Percentiles rank a stretch among this genome's conserved stretches.
These are phyloP conservation scores for Wallacemonas rigidus DNA, from an alignment of 208 protist genomes.

Conservation along the genomic window DNA sequence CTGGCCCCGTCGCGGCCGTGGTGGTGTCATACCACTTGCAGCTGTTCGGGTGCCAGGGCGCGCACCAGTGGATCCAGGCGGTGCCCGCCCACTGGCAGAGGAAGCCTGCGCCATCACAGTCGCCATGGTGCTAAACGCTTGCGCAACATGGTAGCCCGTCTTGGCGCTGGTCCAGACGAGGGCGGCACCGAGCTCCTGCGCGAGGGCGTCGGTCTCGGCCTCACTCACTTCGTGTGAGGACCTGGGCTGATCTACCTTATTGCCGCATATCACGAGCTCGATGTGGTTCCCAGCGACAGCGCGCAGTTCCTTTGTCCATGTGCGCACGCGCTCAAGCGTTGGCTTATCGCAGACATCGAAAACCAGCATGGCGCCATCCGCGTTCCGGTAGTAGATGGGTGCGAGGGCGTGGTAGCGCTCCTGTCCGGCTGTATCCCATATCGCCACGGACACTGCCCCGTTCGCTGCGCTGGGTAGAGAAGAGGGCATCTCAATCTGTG, in stretches of 20 bases:
- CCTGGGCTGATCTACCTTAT: conserved; percentile 91
- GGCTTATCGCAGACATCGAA: conserved; percentile 96
- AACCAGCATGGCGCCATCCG: conserved; percentile 90
- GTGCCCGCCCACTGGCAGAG: not conserved
- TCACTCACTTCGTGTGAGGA: conserved; percentile 71
- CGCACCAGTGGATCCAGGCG: not conserved
- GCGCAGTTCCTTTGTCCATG: conserved; percentile 95
- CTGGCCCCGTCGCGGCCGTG: conserved; percentile 33
- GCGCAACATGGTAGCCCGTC: conserved; percentile 58
- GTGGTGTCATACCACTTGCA: conserved; percentile 13
- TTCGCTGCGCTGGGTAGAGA: conserved; percentile 8
- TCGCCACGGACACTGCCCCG: conserved; percentile 47
- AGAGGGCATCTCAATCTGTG: conserved; percentile 7
- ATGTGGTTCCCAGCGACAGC: conserved; percentile 91
- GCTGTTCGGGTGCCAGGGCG: not conserved
- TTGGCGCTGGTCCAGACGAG: conserved; percentile 79
- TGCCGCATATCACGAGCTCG: conserved; percentile 92
- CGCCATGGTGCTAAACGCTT: conserved; percentile 71
- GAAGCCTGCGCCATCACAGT: conserved; percentile 34
- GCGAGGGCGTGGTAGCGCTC: conserved; percentile 84
- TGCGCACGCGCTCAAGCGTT: conserved; percentile 92
- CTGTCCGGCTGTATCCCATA: conserved; percentile 84
- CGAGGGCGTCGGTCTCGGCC: conserved; percentile 64
- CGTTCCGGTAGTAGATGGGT: conserved; percentile 89
- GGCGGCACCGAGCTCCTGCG: conserved; percentile 51